Evolutionary conservation across 2,329 filamentous ascomycete species (phyloP).

Genomic region (Colletotrichum sp.): DNA sequence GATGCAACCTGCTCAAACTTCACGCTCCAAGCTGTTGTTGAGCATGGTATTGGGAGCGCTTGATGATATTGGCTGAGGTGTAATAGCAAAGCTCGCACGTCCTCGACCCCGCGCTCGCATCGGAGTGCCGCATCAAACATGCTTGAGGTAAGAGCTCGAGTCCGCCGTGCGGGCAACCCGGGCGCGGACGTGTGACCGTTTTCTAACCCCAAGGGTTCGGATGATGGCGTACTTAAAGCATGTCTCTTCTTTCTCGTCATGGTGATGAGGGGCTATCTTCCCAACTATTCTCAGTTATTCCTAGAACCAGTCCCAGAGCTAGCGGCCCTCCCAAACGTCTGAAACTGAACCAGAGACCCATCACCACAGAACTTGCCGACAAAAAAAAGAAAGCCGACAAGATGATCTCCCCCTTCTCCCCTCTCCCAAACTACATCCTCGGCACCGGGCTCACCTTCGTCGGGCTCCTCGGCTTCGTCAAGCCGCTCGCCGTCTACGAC

Average conservation of each 20-base stretch:
- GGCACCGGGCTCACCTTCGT: slow-evolving; percentile 27
- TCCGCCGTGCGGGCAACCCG: background rate
- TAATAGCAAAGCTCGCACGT: background rate
- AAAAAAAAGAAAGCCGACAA: background rate
- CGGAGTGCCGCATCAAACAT: background rate
- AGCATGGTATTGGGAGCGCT: too few species aligned
- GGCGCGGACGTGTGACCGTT: background rate
- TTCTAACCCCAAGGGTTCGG: background rate
- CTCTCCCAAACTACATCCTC: slow-evolving; percentile 20
- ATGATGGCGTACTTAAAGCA: slow-evolving; percentile 6
- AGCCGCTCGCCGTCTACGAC: slow-evolving; percentile 14
- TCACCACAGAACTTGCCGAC: too few species aligned
- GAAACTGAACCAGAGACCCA: too few species aligned
- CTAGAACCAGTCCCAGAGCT: too few species aligned
- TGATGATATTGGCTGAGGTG: too few species aligned
- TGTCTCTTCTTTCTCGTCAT: background rate
- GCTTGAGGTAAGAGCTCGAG: background rate
- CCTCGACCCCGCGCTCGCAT: slow-evolving; percentile 4
- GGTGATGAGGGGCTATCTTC: fast-evolving
- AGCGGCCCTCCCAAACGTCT: too few species aligned
- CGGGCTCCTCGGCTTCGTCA: slow-evolving; percentile 19
- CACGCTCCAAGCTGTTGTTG: too few species aligned
- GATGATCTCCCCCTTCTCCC: slow-evolving; percentile 11
- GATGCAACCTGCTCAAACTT: background rate
- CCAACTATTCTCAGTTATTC: background rate